Percentiles rank a stretch among this genome's conserved stretches.
Conservation (phyloP, 1,284 basidiomycete species). For the Sphagnurus paluster region DNA sequence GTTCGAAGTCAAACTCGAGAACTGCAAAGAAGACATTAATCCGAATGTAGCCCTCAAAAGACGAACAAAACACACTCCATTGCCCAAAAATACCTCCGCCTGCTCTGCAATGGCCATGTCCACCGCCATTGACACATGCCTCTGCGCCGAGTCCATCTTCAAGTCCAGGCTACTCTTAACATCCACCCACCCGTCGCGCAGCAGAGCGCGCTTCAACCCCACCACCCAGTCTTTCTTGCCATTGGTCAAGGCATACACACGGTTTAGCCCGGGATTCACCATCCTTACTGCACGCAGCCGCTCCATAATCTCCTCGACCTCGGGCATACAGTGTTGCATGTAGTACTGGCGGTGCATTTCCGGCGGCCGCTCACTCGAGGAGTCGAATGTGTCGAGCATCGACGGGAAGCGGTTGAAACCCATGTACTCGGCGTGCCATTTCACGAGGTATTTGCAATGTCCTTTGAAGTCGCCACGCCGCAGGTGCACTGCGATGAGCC, state of each 20-base stretch:
- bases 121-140: constrained; percentile 56
- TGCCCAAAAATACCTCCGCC: constrained; percentile 72
- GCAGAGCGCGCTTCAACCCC: constrained; percentile 42
- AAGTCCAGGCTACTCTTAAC: constrained; percentile 44
- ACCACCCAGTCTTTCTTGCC: constrained; percentile 50
- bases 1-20: constrained; percentile 57
- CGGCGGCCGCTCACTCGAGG: constrained; percentile 17
- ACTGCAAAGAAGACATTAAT: constrained; percentile 33
- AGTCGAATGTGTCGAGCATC: constrained; percentile 50
- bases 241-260: constrained; percentile 48
- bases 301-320: constrained; percentile 48
- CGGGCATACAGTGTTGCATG: constrained; percentile 56
- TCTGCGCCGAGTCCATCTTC: constrained; percentile 43
- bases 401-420: constrained; percentile 56
- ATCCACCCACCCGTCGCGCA: constrained; percentile 49
- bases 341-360: constrained; percentile 46
- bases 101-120: constrained; percentile 70
- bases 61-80: constrained; percentile 56
- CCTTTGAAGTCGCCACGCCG: constrained; percentile 64
- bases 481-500: constrained; percentile 63
- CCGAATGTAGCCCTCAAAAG: background rate
- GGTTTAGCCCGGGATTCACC: constrained; percentile 27
- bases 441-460: constrained; percentile 55
- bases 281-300: constrained; percentile 38
- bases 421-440: constrained; percentile 49